Percentiles rank a stretch among this genome's conserved stretches.
Evolutionary conservation across 2,329 filamentous ascomycete genomes (phyloP).

Genomic region (Fusarium sp.): DNA sequence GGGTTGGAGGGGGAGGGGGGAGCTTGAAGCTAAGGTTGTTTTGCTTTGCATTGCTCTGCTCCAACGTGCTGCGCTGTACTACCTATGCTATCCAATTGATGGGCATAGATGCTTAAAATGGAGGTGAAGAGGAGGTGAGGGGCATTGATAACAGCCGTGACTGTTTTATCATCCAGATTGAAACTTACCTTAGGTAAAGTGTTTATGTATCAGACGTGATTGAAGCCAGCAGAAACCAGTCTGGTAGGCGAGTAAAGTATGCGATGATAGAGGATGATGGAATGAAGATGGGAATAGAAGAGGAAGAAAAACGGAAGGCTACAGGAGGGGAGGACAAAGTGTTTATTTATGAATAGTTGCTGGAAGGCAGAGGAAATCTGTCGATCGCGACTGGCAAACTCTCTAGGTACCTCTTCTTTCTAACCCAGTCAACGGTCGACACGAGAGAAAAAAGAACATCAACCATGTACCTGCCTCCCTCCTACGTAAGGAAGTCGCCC

Average conservation of each 20-base stretch:
- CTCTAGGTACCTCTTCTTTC: not conserved
- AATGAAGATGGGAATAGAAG: conserved; percentile 25
- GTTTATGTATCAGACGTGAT: conserved; percentile 27
- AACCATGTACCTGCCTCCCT: not conserved
- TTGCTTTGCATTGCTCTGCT: conserved; percentile 2
- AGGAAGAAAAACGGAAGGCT: conserved; percentile 5
- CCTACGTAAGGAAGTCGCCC: conserved; percentile 23
- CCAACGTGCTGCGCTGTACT: not conserved
- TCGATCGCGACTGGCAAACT: conserved; percentile 24
- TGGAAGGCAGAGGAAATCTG: conserved; percentile 30
- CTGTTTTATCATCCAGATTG: conserved; percentile 23
- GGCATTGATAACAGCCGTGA: conserved; percentile 31
- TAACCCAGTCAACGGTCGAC: conserved; percentile 36
- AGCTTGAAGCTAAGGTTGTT: conserved; percentile 1
- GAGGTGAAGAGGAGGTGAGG: conserved; percentile 5
- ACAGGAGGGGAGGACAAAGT: conserved; percentile 30
- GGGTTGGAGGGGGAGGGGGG: conserved; percentile 19
- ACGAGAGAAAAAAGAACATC: conserved; percentile 28
- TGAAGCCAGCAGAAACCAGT: conserved; percentile 32
- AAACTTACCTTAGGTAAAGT: conserved; percentile 39
- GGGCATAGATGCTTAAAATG: not conserved
- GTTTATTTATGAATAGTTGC: conserved; percentile 38
- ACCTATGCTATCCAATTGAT: not conserved
- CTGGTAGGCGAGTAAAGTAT: conserved; percentile 19
- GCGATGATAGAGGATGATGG: not conserved